Evolutionary conservation across 768 basidiomycete species (phyloP).

Genomic region (Clavaria fumosa): DNA sequence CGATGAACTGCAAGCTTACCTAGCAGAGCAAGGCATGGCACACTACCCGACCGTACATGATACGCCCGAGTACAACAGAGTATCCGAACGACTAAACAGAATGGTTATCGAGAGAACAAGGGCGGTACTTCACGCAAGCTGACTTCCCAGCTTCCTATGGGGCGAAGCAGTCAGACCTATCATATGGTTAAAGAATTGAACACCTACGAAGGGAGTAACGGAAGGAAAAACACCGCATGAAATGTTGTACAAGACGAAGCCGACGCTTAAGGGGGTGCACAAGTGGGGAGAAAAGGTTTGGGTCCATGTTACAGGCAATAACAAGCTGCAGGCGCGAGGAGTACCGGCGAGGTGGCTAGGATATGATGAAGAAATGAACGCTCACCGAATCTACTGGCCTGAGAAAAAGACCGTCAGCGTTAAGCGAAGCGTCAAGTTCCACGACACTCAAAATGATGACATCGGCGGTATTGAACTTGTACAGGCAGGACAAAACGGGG

Average conservation of each 20-base stretch:
- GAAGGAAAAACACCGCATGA: conserved; percentile 15
- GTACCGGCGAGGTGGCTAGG: conserved; percentile 22
- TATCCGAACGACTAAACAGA: conserved; percentile 21
- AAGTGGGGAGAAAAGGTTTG: conserved; percentile 17
- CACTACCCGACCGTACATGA: conserved; percentile 20
- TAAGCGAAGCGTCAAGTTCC: conserved; percentile 14
- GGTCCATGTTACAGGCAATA: conserved; percentile 13
- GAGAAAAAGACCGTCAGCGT: conserved; percentile 12
- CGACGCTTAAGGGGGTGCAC: conserved; percentile 15
- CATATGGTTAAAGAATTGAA: conserved; percentile 21
- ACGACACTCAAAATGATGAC: too few species aligned
- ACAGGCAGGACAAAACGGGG: conserved; percentile 9
- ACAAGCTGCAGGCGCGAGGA: conserved; percentile 15
- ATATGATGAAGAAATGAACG: conserved; percentile 18
- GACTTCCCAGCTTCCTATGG: conserved; percentile 22
- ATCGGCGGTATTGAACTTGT: too few species aligned
- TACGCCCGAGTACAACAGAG: conserved; percentile 23
- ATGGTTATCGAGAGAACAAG: conserved; percentile 14
- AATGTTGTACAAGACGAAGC: conserved; percentile 15
- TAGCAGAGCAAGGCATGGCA: conserved; percentile 18
- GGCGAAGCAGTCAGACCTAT: conserved; percentile 17
- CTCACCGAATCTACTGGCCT: conserved; percentile 21
- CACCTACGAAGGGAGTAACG: conserved; percentile 15
- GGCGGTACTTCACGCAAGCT: conserved; percentile 14
- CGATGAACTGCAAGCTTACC: conserved; percentile 14